Conservation (phyloP, 352 stramenopile genomes). For the Pilasporangium apinafurcum region DNA sequence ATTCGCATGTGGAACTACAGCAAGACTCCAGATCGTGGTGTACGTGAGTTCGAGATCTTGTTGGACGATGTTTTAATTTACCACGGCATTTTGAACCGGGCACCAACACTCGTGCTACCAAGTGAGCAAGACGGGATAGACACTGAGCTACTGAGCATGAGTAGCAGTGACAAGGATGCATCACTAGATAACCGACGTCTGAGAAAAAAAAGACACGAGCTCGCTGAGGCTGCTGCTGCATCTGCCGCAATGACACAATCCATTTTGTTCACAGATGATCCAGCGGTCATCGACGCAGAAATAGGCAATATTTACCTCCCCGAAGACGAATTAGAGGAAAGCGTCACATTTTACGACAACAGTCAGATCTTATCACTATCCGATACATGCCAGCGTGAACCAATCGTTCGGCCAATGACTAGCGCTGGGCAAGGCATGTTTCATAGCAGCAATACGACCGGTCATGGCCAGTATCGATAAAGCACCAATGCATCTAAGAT, state of each 20-base stretch:
- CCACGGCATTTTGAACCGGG: conserved; percentile 44
- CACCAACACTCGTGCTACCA: conserved; percentile 21
- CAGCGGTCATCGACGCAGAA: conserved; percentile 45
- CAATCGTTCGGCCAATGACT: conserved; percentile 31
- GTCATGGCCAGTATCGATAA: background rate
- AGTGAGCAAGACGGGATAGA: conserved; percentile 9
- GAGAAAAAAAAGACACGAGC: conserved; percentile 32
- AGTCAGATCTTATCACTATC: conserved; percentile 64
- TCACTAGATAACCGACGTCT: conserved; percentile 32
- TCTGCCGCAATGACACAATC: conserved; percentile 55
- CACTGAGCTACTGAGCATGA: too few species aligned
- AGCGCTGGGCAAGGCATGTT: conserved; percentile 21
- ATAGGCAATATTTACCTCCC: conserved; percentile 45
- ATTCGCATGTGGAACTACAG: conserved; percentile 87
- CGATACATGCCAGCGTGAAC: conserved; percentile 34
- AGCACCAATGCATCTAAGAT: too few species aligned
- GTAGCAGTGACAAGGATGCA: background rate
- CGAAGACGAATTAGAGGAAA: conserved; percentile 53
- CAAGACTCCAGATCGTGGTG: conserved; percentile 73
- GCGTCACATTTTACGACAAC: conserved; percentile 71
- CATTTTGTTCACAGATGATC: conserved; percentile 73
- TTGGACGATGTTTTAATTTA: conserved; percentile 82
- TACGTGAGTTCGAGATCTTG: conserved; percentile 75
- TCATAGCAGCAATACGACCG: background rate
- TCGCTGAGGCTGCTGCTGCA: conserved; percentile 29